Evolutionary conservation across 1,284 basidiomycete species (phyloP).

Genomic region (Marasmius sp.): DNA sequence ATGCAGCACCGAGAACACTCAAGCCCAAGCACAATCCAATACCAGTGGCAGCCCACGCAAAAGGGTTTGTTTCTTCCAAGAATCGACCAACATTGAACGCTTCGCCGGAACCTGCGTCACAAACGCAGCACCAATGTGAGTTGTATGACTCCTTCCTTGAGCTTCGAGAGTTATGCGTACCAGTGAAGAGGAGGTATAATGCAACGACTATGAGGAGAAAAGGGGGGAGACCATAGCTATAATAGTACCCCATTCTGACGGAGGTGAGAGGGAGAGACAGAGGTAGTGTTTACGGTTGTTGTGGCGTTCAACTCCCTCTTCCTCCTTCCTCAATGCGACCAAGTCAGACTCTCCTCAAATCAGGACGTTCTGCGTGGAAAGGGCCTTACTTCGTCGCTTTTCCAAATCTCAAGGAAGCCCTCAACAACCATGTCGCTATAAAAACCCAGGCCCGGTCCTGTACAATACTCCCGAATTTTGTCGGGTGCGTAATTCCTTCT

Average conservation of each 20-base stretch:
- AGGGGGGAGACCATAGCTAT: slow-evolving; percentile 64
- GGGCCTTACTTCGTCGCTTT: slow-evolving; percentile 95
- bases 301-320: background rate
- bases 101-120: slow-evolving; percentile 73
- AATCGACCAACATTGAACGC: slow-evolving; percentile 92
- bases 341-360: slow-evolving; percentile 38
- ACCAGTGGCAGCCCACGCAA: slow-evolving; percentile 89
- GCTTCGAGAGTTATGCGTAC: slow-evolving; percentile 36
- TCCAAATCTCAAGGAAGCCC: slow-evolving; percentile 84
- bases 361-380: slow-evolving; percentile 53
- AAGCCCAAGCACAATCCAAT: slow-evolving; percentile 94
- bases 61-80: slow-evolving; percentile 92
- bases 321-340: slow-evolving; percentile 34
- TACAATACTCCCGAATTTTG: slow-evolving; percentile 93
- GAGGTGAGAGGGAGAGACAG: background rate
- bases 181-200: slow-evolving; percentile 86
- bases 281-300: background rate
- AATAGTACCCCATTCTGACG: slow-evolving; percentile 47
- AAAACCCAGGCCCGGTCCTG: slow-evolving; percentile 88
- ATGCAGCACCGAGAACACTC: slow-evolving; percentile 93
- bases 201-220: slow-evolving; percentile 68
- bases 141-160: background rate
- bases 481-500: slow-evolving; percentile 61
- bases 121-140: slow-evolving; percentile 5
- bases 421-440: slow-evolving; percentile 84